Evolutionary conservation across 2,329 filamentous ascomycete species (phyloP), one percentile per base, ranked within the genome.

Genomic region (Emmonsia crescens): DNA sequence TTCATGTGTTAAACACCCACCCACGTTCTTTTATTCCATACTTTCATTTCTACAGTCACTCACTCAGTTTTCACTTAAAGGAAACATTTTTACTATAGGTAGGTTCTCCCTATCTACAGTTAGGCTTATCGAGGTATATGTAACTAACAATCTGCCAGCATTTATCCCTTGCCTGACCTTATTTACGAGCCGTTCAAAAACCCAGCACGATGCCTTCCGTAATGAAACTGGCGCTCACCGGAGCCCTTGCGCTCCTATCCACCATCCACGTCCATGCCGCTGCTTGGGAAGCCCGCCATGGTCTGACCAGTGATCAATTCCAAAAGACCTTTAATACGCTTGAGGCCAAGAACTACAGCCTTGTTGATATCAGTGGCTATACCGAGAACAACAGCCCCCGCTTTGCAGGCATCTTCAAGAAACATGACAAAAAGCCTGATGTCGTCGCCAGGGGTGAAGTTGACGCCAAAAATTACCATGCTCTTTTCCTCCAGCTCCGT

Each of bases 241-340:
- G 52, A 49, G 63, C 60, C 31, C 5, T 61, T 46, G 44, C 62
- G 14, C 46, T 59, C 24, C 24, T 62, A 10, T 56, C 56, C 19
- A 54, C 60, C 40, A 27, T 60, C 36, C 58, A 62, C 16, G 61
- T 57, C 21, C 49, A 58, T 24, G 38, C 54, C 48, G 49, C 52
- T 1, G 54, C 60, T 12, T 64, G 62, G 62, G 52, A 36, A 29
- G 57, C 62, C 31, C 42, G 55, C 33, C 51, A 52, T 57, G 59
- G 57, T 27, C 44, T 64, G 9, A 60, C 19, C 3, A 14, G 27
- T 10, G 51, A 52, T 14, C 40, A 61, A 38, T 65, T 61, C 54
- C 44, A 58, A 21, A 36, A 59, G 38, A 56, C 52, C 19, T 61
- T 62, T 59, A 21, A 59, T 57, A 9, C 16, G 3, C 21, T 57